Evolutionary conservation across 192 early-diverging fungal genomes (phyloP), one percentile per base, ranked within the genome.

Genomic region (Coemansia guatemalensis): DNA sequence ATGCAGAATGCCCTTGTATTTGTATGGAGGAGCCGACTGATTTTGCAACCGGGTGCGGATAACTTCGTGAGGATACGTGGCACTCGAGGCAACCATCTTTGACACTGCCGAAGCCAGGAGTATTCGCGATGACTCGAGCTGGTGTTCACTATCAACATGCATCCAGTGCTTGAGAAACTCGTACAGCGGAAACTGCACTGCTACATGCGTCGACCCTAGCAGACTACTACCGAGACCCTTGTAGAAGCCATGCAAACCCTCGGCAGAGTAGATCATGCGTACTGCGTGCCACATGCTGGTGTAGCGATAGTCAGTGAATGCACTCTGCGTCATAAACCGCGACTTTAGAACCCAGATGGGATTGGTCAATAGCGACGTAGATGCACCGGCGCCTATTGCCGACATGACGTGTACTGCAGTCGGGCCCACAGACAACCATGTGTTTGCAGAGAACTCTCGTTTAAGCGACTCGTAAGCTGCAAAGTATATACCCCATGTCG

Each of bases 11-110:
- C 94, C 94, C 1, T 75, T 74, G 76, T 97, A 97, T 64, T 90
- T 89, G 77, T 69, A 84, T 53, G 89, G 88, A 48, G 81, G 68
- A n/a, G 65, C 71, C 12, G 83, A 65, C 72, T 96, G 94, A 53
- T 93, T 95, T 69, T 98, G 95, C 62, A 98, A 82, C 52, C 96
- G 85, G 8, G 96, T 98, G 55, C 96, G 85, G 53, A 98, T 88
- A 41, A 93, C 88, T 80, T 99, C 96, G 69, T 99, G 96, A 22
- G 96, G 96, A 64, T 99, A 99, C 17, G 96, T 97, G 6, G 87
- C 88, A 25, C 87, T 82, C 59, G 87, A 89, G 6, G 96, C 96
- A 5, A 90, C 83, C 87, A 95, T 91, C 70, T 99, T 99, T 12
- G 95, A 93, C 6, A 85, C 60, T 8, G 92, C 88, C 14, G 89